Conservation (phyloP, 1,139 yeast genomes). For the Suhomyces maxii region DNA sequence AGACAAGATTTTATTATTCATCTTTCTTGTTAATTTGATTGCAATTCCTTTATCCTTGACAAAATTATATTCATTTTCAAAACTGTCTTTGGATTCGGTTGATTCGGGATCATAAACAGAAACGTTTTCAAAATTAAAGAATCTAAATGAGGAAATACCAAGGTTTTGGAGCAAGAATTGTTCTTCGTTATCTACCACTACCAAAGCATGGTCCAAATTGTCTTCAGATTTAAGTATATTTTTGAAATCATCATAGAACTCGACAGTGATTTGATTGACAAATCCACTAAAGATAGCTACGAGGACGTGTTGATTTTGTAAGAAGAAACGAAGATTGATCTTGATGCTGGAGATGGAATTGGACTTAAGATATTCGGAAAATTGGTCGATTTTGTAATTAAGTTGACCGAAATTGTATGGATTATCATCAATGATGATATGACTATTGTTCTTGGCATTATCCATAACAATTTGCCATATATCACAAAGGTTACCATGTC, state of each 20-base stretch:
- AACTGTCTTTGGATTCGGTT: slow-evolving; percentile 10
- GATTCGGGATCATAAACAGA: slow-evolving; percentile 5
- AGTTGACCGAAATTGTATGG: slow-evolving; percentile 20
- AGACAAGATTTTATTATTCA: slow-evolving; percentile 23
- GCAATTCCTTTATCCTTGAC: slow-evolving; percentile 44
- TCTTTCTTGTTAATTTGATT: slow-evolving; percentile 23
- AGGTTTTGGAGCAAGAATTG: slow-evolving; percentile 6
- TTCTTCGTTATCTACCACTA: slow-evolving; percentile 11
- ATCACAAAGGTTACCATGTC: slow-evolving; percentile 71
- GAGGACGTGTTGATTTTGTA: slow-evolving; percentile 20
- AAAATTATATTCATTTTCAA: slow-evolving; percentile 31
- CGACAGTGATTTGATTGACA: slow-evolving; percentile 27
- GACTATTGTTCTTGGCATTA: slow-evolving; percentile 13
- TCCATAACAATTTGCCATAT: slow-evolving; percentile 51
- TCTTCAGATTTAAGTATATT: slow-evolving; percentile 10
- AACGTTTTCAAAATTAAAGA: slow-evolving; percentile 5
- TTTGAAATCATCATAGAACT: slow-evolving; percentile 20
- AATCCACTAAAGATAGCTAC: slow-evolving; percentile 32
- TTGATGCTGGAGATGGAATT: slow-evolving; percentile 18
- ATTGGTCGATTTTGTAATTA: slow-evolving; percentile 24
- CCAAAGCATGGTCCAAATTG: slow-evolving; percentile 3
- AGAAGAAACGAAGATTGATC: slow-evolving; percentile 18
- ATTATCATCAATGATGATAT: slow-evolving; percentile 20
- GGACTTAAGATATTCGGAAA: slow-evolving; percentile 18
- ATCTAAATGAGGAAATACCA: neutral